Percentiles rank a stretch among this genome's conserved stretches.
Evolutionary conservation across 1,284 basidiomycete species (phyloP).

Genomic region (Phenoliferia sp.): DNA sequence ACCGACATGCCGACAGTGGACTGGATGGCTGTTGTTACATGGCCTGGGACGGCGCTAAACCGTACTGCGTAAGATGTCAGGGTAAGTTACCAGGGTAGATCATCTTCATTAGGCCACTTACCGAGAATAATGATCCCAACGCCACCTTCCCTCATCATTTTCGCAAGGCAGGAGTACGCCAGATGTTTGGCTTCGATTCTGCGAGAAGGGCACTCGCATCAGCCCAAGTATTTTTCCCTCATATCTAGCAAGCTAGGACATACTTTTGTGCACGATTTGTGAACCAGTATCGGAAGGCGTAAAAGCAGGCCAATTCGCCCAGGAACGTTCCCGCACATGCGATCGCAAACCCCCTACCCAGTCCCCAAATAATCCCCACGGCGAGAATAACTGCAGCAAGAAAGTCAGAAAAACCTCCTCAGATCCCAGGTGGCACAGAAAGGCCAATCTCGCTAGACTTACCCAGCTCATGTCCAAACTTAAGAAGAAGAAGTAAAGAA

Average conservation of each 20-base stretch:
- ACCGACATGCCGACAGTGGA: slow-evolving; percentile 28
- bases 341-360: slow-evolving; percentile 42
- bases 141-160: slow-evolving; percentile 42
- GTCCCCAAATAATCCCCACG: slow-evolving; percentile 41
- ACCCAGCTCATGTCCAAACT: slow-evolving; percentile 16
- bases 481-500: background rate
- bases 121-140: slow-evolving; percentile 37
- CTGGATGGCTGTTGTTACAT: slow-evolving; percentile 37
- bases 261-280: slow-evolving; percentile 23
- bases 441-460: background rate
- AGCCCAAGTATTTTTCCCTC: slow-evolving; percentile 23
- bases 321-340: slow-evolving; percentile 39
- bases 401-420: background rate
- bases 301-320: slow-evolving; percentile 40
- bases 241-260: slow-evolving; percentile 38
- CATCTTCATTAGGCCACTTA: slow-evolving; percentile 3
- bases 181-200: slow-evolving; percentile 39
- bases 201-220: background rate
- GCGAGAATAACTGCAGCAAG: background rate
- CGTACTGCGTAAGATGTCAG: slow-evolving; percentile 24
- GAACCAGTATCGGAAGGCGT: slow-evolving; percentile 30
- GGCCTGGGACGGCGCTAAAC: slow-evolving; percentile 42
- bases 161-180: slow-evolving; percentile 42
- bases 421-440: background rate
- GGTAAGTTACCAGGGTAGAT: background rate